Percentiles rank a stretch among this genome's conserved stretches.
Evolutionary conservation across 805 yeast genomes (phyloP).

Genomic region (Saccharomycopsis capsularis): DNA sequence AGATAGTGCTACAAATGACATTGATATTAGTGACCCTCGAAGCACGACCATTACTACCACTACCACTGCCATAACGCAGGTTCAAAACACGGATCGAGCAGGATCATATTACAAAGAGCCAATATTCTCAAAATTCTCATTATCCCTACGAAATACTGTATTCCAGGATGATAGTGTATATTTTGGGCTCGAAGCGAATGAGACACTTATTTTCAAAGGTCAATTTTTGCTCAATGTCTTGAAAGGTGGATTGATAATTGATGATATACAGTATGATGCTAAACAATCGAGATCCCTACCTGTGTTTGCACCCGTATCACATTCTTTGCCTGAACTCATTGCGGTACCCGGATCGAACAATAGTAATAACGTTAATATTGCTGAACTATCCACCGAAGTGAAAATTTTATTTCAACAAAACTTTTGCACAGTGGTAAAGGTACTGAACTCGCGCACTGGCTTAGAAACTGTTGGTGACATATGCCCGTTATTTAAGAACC

Average conservation of each 20-base stretch:
- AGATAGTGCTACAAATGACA: neutral
- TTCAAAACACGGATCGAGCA: too few species aligned
- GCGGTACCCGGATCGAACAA: slow-evolving; percentile 27
- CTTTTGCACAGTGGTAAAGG: slow-evolving; percentile 33
- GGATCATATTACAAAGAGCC: neutral
- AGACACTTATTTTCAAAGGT: slow-evolving; percentile 39
- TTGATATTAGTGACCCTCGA: too few species aligned
- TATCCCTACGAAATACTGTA: neutral
- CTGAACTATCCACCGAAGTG: neutral
- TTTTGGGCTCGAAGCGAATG: slow-evolving; percentile 36
- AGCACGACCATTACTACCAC: neutral
- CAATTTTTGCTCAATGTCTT: slow-evolving; percentile 34
- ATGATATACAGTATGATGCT: slow-evolving; percentile 30
- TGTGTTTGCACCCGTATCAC: slow-evolving; percentile 30
- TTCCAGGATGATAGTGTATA: slow-evolving; percentile 24
- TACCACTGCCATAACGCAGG: too few species aligned
- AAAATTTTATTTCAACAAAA: slow-evolving; percentile 25
- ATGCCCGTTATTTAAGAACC: slow-evolving; percentile 37
- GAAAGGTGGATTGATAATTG: slow-evolving; percentile 38
- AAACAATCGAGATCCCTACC: neutral
- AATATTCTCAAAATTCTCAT: slow-evolving; percentile 11
- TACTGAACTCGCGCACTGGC: slow-evolving; percentile 35
- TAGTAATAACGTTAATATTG: slow-evolving; percentile 23
- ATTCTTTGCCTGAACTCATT: slow-evolving; percentile 35
- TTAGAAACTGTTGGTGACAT: slow-evolving; percentile 35